phyloP scores from a whole-genome alignment of 2,329 filamentous ascomycete genomes.

The Dothidotthia symphoricarpi region DNA sequence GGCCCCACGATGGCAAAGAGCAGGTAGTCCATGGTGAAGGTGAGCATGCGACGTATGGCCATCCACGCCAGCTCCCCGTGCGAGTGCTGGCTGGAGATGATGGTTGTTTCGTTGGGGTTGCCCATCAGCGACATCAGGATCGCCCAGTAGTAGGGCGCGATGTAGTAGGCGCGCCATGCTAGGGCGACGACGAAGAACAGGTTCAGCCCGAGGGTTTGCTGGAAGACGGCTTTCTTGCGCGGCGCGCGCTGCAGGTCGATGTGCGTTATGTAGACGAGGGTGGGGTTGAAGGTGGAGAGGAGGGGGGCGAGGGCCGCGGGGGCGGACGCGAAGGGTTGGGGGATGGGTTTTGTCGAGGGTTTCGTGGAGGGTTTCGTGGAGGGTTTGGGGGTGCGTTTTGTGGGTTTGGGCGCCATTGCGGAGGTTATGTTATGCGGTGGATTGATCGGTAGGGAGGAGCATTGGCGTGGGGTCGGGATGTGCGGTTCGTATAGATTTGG shows the following conservation, averaged over 20 bases:
- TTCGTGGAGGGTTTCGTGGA: slow-evolving; percentile 10
- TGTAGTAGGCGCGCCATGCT: slow-evolving; percentile 64
- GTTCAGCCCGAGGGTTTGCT: slow-evolving; percentile 77
- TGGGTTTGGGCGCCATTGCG: slow-evolving; percentile 22
- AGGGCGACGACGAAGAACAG: slow-evolving; percentile 63
- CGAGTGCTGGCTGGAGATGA: slow-evolving; percentile 53
- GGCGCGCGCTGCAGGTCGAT: slow-evolving; percentile 67
- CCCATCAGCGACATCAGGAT: slow-evolving; percentile 66
- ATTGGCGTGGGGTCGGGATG: background rate
- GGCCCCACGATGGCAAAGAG: slow-evolving; percentile 46
- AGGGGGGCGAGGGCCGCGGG: slow-evolving; percentile 65
- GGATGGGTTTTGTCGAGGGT: slow-evolving; percentile 33
- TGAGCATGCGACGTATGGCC: slow-evolving; percentile 59
- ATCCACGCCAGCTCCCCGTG: slow-evolving; percentile 59
- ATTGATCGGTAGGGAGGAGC: background rate
- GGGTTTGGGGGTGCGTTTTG: slow-evolving; percentile 17
- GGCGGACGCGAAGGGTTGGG: slow-evolving; percentile 66
- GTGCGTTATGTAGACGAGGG: slow-evolving; percentile 80
- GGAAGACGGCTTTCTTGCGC: slow-evolving; percentile 81
- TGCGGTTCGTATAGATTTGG: no score
- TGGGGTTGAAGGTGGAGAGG: slow-evolving; percentile 62
- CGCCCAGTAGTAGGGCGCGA: slow-evolving; percentile 69
- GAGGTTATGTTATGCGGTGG: background rate
- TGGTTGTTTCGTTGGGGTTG: slow-evolving; percentile 63
- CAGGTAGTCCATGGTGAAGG: slow-evolving; percentile 72